A percentile compares a stretch with the other conserved stretches of the same genome.
These are phyloP conservation scores for Fusarium miscanthi DNA, from an alignment of 2,329 filamentous ascomycete genomes.

Conservation along the genomic window DNA sequence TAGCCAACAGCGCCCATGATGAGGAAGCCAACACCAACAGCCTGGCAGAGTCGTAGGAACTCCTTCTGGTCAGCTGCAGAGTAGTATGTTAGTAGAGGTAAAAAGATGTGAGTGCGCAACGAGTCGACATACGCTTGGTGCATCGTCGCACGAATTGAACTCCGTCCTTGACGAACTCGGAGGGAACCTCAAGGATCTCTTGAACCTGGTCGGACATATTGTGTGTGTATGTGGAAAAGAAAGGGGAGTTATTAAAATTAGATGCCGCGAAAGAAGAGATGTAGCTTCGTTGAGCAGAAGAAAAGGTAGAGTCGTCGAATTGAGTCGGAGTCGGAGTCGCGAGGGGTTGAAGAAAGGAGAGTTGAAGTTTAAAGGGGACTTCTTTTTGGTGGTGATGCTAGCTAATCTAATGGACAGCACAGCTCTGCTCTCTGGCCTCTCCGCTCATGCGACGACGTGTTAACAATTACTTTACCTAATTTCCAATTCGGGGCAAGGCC, in stretches of 20 bases:
- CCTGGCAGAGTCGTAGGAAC: slow-evolving; percentile 62
- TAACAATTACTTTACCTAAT: slow-evolving; percentile 35
- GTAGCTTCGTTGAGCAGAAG: slow-evolving; percentile 15
- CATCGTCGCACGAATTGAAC: slow-evolving; percentile 71
- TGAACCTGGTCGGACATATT: slow-evolving; percentile 75
- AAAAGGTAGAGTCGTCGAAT: slow-evolving; percentile 22
- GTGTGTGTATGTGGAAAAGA: slow-evolving; percentile 21
- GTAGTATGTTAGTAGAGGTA: slow-evolving; percentile 1
- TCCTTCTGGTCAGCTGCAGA: slow-evolving; percentile 55
- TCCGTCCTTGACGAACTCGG: slow-evolving; percentile 72
- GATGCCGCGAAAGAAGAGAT: neutral
- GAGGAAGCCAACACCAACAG: slow-evolving; percentile 75
- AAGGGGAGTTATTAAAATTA: slow-evolving; percentile 28
- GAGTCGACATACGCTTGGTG: slow-evolving; percentile 65
- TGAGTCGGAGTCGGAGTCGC: slow-evolving; percentile 24
- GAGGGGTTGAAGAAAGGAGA: slow-evolving; percentile 35
- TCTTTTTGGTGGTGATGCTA: slow-evolving; percentile 30
- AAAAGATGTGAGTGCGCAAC: neutral
- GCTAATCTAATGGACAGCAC: slow-evolving; percentile 36
- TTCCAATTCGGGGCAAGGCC: slow-evolving; percentile 35
- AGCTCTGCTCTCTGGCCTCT: slow-evolving; percentile 25
- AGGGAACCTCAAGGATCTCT: slow-evolving; percentile 75
- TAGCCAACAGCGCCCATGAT: slow-evolving; percentile 78
- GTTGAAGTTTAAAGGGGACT: slow-evolving; percentile 38
- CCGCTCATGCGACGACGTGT: slow-evolving; percentile 37